Base-by-base conservation (phyloP, 768 basidiomycete species). In the Suillus variegatus region DNA sequence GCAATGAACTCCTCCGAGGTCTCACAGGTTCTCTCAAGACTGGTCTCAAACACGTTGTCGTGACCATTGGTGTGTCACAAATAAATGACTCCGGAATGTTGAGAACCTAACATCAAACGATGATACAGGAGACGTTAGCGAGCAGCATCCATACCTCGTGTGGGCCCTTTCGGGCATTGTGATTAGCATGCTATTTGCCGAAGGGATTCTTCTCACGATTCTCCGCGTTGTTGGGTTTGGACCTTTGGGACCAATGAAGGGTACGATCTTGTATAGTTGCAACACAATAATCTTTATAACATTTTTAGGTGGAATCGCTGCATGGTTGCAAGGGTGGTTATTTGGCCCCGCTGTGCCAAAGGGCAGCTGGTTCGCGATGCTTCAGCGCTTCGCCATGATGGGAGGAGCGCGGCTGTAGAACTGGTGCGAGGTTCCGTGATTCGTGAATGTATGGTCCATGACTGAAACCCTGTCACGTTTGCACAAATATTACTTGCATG, bases 211-310 rank as follows among this genome's bases (percentile, higher is more conserved):
- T 36, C 73, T 77, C 14, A 76, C 72, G 16, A 20, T 81, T 9
- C 62, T 79, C 14, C 58, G 73, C 10, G 10, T 80, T 4, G 76
- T 81, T 63, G 80, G 80, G 16, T 79, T 81, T 60, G 75, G 77
- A 0, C 75, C 76, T 12, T 46, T 25, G 20, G 79, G 78, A 7
- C 76, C 77, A 12, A 70, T 72, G 3, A 75, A 78, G 75, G 76
- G 78, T 77, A 51, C 20, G 25, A 35, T 22, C 1, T 43, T n/a
- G 46, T 66, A 25, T 66, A 5, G 25, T 40, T 44, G 58, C 43
- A 6, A 35, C n/a, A n/a, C 4, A 47, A n/a, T n/a, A 47, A n/a
- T 47, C 2, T n/a, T 46, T 18, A 32, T 28, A 14, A 54, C 16
- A 16, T 54, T 32, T 32, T 32, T 32, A 54, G 52, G 52, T 9